Evolutionary conservation across 139 green algal species (phyloP), one percentile per base, ranked within the genome.

Genomic region (Chlamydomonas sphaeroides): DNA sequence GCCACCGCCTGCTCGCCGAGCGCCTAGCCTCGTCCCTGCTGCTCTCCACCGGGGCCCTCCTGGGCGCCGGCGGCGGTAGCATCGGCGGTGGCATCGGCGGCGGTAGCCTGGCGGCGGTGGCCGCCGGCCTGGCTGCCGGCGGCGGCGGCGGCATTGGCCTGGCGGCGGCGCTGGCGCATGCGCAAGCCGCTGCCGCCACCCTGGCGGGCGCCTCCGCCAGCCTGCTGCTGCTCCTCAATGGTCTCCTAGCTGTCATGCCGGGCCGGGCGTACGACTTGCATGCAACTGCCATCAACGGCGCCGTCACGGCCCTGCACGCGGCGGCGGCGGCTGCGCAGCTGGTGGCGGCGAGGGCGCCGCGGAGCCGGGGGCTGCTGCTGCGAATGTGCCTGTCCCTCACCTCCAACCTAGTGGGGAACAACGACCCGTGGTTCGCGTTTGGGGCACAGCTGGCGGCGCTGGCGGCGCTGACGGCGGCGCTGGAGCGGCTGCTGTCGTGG

Each of bases 191-290:
- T 1, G 74, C 74, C 1, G 74, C 59, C 26, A 41, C 28, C 11
- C 30, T 80, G 39, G 59, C 41, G 7, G n/a, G 8, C 39, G 61
- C 26, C 17, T 32, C 75, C 20, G 62, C 32, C 32, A n/a, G 20
- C 41, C 53, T 20, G 30, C 63, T 82, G 62, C 75, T 82, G 7
- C 32, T 65, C 3, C 42, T 82, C 10, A 82, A 82, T n/a, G 75
- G 75, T n/a, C 75, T 82, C 32, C 18, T 82, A 23, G 75, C 62
- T 21, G 10, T 28, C 25, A 42, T 72, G 33, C 62, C 75, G 32
- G 75, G 75, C 0, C 75, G 62, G 8, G 11, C 72, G 42, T 82
- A 82, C 48, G 62, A 25, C 62, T 26, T 53, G 1, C 23, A 82
- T 62, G 25, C 62, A 0, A 17, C 61, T 0, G 2, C 32, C 33